phyloP scores from a whole-genome alignment of 1,139 yeast species.

The Suhomyces anneliseae region DNA sequence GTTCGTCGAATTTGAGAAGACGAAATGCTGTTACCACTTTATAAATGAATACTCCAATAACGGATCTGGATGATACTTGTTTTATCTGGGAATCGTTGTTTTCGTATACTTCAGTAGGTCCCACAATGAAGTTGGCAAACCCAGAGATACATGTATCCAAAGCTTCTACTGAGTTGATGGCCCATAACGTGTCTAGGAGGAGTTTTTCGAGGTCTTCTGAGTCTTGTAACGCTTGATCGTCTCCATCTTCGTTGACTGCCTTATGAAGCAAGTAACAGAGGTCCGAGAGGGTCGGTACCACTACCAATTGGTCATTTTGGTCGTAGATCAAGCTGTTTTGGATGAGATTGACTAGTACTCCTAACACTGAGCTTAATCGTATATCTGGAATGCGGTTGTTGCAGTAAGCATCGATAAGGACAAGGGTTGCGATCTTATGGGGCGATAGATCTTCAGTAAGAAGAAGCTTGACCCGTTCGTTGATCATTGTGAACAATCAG shows the following conservation, averaged over 20 bases:
- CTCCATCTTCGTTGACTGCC: background rate
- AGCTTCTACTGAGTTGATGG: slow-evolving; percentile 36
- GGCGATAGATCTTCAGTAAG: slow-evolving; percentile 39
- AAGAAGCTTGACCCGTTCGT: slow-evolving; percentile 13
- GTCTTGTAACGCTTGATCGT: slow-evolving; percentile 1
- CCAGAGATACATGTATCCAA: slow-evolving; percentile 25
- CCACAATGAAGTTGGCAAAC: slow-evolving; percentile 8
- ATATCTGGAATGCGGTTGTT: slow-evolving; percentile 16
- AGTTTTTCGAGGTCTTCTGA: slow-evolving; percentile 12
- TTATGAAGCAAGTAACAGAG: slow-evolving; percentile 17
- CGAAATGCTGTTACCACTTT: slow-evolving; percentile 50
- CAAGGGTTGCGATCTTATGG: slow-evolving; percentile 31
- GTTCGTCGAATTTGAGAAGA: slow-evolving; percentile 59
- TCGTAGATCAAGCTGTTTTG: slow-evolving; percentile 28
- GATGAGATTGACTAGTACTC: slow-evolving; percentile 23
- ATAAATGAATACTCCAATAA: slow-evolving; percentile 38
- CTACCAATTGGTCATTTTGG: slow-evolving; percentile 22
- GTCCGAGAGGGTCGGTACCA: slow-evolving; percentile 30
- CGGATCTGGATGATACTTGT: slow-evolving; percentile 33
- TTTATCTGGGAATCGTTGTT: background rate
- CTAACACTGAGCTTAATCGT: slow-evolving; percentile 14
- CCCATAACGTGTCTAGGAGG: slow-evolving; percentile 28
- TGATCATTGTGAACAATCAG: background rate
- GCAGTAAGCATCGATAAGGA: slow-evolving; percentile 25
- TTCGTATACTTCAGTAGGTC: slow-evolving; percentile 11